These are phyloP conservation scores for Clarkia xantiana DNA, from an alignment of 345 rosid species.

Conservation along the genomic window DNA sequence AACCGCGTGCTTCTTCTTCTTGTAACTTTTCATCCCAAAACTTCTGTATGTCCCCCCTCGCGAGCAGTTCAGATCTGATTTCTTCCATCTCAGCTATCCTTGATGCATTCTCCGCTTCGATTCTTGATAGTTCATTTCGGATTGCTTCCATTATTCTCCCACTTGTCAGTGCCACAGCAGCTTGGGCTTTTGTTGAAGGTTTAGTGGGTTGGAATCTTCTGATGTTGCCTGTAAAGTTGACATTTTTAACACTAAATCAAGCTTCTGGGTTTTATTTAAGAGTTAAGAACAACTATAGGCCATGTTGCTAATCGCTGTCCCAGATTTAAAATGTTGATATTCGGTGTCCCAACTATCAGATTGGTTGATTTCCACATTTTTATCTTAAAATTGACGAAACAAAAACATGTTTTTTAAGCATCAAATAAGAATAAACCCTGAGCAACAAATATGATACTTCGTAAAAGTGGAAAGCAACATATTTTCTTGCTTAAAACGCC, in stretches of 20 bases:
- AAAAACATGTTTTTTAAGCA: no score
- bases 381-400: no score
- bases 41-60: conserved; percentile 43
- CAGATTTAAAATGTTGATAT: no score
- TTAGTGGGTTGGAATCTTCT: conserved; percentile 69
- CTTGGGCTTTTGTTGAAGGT: conserved; percentile 79
- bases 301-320: no score
- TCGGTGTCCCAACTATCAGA: no score
- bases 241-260: background rate
- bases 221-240: conserved; percentile 42
- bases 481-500: no score
- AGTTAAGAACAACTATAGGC: no score
- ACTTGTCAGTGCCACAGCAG: conserved; percentile 58
- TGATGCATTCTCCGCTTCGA: conserved; percentile 40
- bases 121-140: conserved; percentile 36
- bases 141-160: conserved; percentile 61
- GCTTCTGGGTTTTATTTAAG: no score
- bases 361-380: no score
- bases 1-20: conserved; percentile 34
- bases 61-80: conserved; percentile 49
- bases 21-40: conserved; percentile 54
- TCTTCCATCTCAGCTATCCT: conserved; percentile 45
- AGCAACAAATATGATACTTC: no score
- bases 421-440: no score
- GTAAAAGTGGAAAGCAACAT: no score